Base-by-base conservation (phyloP, 2,329 filamentous ascomycete genomes). In the Fusarium algeriense region DNA sequence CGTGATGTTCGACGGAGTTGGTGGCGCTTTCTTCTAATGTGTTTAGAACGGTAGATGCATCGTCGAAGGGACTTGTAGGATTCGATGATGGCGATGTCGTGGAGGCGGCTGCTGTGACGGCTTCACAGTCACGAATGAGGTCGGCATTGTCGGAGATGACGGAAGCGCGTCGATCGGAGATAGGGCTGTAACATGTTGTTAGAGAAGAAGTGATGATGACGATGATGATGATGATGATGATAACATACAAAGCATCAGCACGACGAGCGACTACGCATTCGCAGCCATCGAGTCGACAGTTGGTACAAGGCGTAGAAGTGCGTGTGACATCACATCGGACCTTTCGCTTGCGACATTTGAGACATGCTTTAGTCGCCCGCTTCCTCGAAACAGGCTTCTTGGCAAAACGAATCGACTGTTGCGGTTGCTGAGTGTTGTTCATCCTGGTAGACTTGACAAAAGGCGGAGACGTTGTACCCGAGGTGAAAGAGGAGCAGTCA, bases 241-340 rank as follows among this genome's bases (percentile, higher is more conserved):
- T 3, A 14, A 62, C 69, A 44, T 61, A 73, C 69, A 66, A 46
- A 10, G 65, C 50, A 37, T 55, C 56, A 2, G 55, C 70, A 17
- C 70, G 62, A 48, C 57, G 58, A 20, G 70, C 62, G 14, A 74
- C 60, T 15, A 72, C 54, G 7, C 71, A 74, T 20, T 64, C 62
- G 13, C 54, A 56, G 11, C 67, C 72, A 17, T 74, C 72, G 4
- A 74, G 64, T 28, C 72, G 69, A 34, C 72, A 74, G 26, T 74
- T 74, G 28, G 72, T 74, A 13, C 72, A 74, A 2, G 72, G 71
- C 34, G 67, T 52, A 2, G 62, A 59, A 7, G 72, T 74, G 15
- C 72, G 62, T 0, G 72, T 74, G 26, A 74, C 72, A 57, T 74
- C 72, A 44, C 72, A 74, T 6, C 72, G 64, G 11, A 74, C 72